These are phyloP conservation scores for Cyclotella cryptica DNA, from an alignment of 108 stramenopile species.

Conservation along the genomic window DNA sequence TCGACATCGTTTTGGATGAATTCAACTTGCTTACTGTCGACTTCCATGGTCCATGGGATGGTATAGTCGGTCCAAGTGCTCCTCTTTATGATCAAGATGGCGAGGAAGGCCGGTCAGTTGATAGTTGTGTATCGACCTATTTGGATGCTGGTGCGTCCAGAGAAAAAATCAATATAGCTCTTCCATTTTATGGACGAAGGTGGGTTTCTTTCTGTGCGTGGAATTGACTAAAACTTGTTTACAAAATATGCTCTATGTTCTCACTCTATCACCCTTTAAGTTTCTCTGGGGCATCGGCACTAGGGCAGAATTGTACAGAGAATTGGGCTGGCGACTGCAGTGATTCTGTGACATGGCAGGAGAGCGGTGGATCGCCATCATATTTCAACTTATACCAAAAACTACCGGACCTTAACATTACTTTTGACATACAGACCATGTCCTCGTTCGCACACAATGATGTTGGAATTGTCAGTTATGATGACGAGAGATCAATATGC, in stretches of 20 bases:
- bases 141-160: conserved; percentile 27
- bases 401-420: conserved; percentile 1
- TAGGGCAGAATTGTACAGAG: conserved; percentile 24
- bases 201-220: too few relatives aligned
- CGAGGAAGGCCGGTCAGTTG: conserved; percentile 18
- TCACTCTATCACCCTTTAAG: not conserved
- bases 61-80: conserved; percentile 19
- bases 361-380: conserved; percentile 33
- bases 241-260: too few relatives aligned
- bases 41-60: conserved; percentile 39
- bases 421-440: conserved; percentile 12
- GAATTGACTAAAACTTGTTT: too few relatives aligned
- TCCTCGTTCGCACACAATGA: conserved; percentile 22
- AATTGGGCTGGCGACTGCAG: conserved; percentile 34
- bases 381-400: conserved; percentile 30
- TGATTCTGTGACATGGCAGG: conserved; percentile 31
- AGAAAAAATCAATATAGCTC: conserved; percentile 39
- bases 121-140: conserved; percentile 26
- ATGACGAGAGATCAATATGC: conserved; percentile 38
- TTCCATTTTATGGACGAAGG: conserved; percentile 34
- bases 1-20: conserved; percentile 15
- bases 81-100: conserved; percentile 34
- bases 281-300: conserved; percentile 20
- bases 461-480: conserved; percentile 28
- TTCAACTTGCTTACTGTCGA: conserved; percentile 28